Base-by-base conservation (phyloP, 352 stramenopile genomes). In the Globisporangium orthogonon region DNA sequence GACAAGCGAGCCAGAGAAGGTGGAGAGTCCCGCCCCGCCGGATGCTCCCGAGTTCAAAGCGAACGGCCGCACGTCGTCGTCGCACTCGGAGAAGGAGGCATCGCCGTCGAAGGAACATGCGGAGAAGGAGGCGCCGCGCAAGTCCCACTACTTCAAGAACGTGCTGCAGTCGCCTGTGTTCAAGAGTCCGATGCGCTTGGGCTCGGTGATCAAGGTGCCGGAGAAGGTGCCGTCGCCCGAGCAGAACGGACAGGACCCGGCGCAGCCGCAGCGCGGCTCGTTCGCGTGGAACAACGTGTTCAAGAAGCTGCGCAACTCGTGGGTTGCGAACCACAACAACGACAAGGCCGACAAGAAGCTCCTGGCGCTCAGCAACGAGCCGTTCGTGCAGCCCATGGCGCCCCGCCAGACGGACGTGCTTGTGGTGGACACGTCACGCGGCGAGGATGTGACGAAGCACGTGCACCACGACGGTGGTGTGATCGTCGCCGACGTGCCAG, bases 111-210 rank as follows among this genome's bases (percentile, higher is more conserved):
- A 31, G 10, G 33, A 31, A 4, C 9, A 14, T 5, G 33, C 33
- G 2, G 50, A 54, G 50, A 71, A 58, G 14, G 65, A 65, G 4
- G 35, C 60, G 14, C 69, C 65, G 17, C 71, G 78, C 39, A 92
- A 89, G 60, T 94, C 82, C 4, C 72, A 86, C 50, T 94, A 94
- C 70, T 84, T 94, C 54, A 91, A 91, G 65, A 86, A 89, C 43
- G 83, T 94, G 49, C 65, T 94, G 31, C 81, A 91, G 60, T 90
- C 84, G 7, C 84, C 84, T 31, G 83, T 91, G 50, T 91, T 92
- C 60, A 87, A 89, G 60, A 77, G 74, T 9, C 77, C 82, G 15
- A 91, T 91, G 75, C 77, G 80, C 13, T 63, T 91, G 4, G 80
- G 83, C 3, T 87, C 80, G 0, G 76, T 93, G 49, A 93, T 93